phyloP scores from a whole-genome alignment of 1,139 yeast species.

The Diutina pseudorugosa region DNA sequence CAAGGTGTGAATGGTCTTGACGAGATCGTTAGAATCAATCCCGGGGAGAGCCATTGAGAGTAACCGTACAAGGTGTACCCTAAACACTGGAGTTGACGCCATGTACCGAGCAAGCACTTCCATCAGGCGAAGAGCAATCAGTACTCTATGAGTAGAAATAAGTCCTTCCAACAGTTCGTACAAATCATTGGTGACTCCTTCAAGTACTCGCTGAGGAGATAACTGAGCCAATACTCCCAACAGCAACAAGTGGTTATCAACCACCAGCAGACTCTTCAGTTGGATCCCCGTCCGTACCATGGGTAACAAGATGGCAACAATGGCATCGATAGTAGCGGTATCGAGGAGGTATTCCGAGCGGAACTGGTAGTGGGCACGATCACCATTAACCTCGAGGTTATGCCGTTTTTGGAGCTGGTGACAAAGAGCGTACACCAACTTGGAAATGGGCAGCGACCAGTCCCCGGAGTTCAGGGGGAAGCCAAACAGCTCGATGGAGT shows the following conservation, averaged over 20 bases:
- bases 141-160: slow-evolving; percentile 72
- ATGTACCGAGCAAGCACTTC: slow-evolving; percentile 58
- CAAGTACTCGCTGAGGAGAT: slow-evolving; percentile 50
- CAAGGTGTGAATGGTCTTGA: slow-evolving; percentile 58
- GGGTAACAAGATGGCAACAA: slow-evolving; percentile 47
- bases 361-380: slow-evolving; percentile 21
- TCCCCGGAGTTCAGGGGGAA: slow-evolving; percentile 87
- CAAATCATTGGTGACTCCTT: slow-evolving; percentile 55
- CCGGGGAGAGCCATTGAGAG: slow-evolving; percentile 65
- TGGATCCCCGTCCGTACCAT: slow-evolving; percentile 66
- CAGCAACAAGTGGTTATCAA: slow-evolving; percentile 48
- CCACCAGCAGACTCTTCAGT: slow-evolving; percentile 50
- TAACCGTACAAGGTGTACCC: slow-evolving; percentile 72
- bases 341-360: slow-evolving; percentile 36
- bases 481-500: slow-evolving; percentile 70
- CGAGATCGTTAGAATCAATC: slow-evolving; percentile 79
- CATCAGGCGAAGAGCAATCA: slow-evolving; percentile 59
- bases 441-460: slow-evolving; percentile 69
- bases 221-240: slow-evolving; percentile 56
- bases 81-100: slow-evolving; percentile 49
- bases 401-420: slow-evolving; percentile 49
- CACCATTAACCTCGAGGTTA: slow-evolving; percentile 24
- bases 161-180: slow-evolving; percentile 78
- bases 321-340: slow-evolving; percentile 27
- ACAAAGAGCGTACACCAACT: slow-evolving; percentile 43